Evolutionary conservation across 345 rosid species (phyloP), one percentile per base, ranked within the genome.

Genomic region (Euphorbia pulcherrima): DNA sequence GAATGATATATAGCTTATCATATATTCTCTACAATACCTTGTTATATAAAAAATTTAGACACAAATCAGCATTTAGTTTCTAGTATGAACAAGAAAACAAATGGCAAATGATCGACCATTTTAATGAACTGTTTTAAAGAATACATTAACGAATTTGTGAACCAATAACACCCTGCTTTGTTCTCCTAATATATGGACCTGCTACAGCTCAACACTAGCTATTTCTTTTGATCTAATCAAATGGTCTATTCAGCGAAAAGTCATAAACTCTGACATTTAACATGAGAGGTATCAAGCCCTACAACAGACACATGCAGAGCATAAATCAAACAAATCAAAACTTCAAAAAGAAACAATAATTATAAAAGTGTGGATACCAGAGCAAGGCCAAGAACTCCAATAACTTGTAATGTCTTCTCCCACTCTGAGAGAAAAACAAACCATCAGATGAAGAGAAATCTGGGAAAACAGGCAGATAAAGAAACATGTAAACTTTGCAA

Each of bases 361-460:
- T 50, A 62, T 62, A 72, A 33, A 55, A 65, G 50, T 57, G 24
- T 56, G 37, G 51, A 39, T 88, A 89, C 98, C 97, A 64, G 90
- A 64, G 84, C 72, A 10, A 93, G 75, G 70, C 98, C 96, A 68
- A 90, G 10, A 56, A 90, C 66, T 72, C 82, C 98, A 72, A 93
- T 82, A 61, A 90, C 61, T 79, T 93, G 98, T 69, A 93, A 73
- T 12, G 94, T 84, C 79, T 74, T 85, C 83, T 93, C 97, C 96
- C 97, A 93, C 74, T 88, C 98, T 93, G 92, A 68, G 70, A 84
- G 8, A 69, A 60, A 33, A 65, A 41, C 27, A n/a, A 2, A 59
- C 24, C 50, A 33, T 68, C 16, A 68, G 69, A 73, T 61, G 23
- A 23, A 30, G 70, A 40, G 41, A 68, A 65, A 55, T 26, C 61